Evolutionary conservation across 208 protist species (phyloP).

Genomic region (Tritrichomonas musculus): DNA sequence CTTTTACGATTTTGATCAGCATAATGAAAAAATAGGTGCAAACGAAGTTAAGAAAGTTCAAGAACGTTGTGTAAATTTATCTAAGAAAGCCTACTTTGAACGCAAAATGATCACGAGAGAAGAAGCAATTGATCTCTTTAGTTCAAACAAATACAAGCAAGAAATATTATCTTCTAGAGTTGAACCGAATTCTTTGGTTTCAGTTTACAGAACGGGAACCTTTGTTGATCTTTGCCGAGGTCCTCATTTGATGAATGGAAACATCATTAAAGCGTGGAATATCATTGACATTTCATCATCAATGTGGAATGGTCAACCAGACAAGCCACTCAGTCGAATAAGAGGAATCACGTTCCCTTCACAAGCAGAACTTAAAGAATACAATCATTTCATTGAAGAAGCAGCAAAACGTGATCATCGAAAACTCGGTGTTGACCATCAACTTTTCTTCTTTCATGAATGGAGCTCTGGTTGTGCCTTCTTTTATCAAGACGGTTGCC

Average conservation of each 20-base stretch:
- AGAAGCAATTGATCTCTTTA: conserved; percentile 77
- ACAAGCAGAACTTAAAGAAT: conserved; percentile 81
- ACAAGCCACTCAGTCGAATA: conserved; percentile 60
- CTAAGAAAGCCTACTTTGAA: conserved; percentile 83
- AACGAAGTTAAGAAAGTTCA: conserved; percentile 69
- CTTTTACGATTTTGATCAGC: conserved; percentile 77
- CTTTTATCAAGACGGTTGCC: conserved; percentile 89
- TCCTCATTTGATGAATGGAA: conserved; percentile 90
- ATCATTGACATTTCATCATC: conserved; percentile 71
- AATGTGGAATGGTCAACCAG: conserved; percentile 52
- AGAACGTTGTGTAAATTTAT: conserved; percentile 62
- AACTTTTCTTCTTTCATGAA: conserved; percentile 96
- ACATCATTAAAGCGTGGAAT: conserved; percentile 79
- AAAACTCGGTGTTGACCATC: conserved; percentile 66
- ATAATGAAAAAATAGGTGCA: conserved; percentile 24
- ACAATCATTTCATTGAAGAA: conserved; percentile 51
- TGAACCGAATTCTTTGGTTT: not conserved
- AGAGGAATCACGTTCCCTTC: conserved; percentile 97
- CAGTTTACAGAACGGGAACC: conserved; percentile 44
- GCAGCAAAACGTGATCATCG: conserved; percentile 54
- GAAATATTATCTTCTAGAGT: conserved; percentile 12
- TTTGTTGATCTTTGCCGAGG: conserved; percentile 81
- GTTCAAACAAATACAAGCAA: conserved; percentile 57
- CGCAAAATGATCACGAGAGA: conserved; percentile 82
- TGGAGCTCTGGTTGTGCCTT: conserved; percentile 89